Evolutionary conservation across 345 rosid genomes (phyloP), one percentile per base, ranked within the genome.

Genomic region (Iberis pinnata): DNA sequence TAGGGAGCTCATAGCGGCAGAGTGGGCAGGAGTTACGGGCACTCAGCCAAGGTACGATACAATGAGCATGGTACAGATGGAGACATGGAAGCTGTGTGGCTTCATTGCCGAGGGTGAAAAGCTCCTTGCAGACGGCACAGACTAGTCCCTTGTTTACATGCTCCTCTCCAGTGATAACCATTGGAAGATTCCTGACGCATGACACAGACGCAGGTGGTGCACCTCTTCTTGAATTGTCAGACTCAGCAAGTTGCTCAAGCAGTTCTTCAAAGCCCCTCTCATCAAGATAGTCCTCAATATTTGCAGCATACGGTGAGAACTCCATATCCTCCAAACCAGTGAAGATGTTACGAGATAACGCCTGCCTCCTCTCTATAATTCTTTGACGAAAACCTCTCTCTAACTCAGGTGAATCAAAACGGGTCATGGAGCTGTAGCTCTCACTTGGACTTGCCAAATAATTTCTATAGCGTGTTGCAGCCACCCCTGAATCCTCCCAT

Each of bases 91-190:
- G 96, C 66, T 82, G 78, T 53, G 64, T 80, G 20, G 71, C 87
- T 76, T 79, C 80, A 49, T 69, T 73, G 50, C 89, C 76, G 15
- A 68, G 41, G 14, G 62, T 18, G 61, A 79, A 75, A 60, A 76
- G 42, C 67, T 90, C 98, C 70, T 84, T 90, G 80, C 98, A 90
- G 56, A 90, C 73, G 10, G 98, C 95, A 75, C 98, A 90, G 37
- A 73, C 67, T 48, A 75, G 51, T 22, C 69, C 87, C 44, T 67
- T 59, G 41, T 71, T 83, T 40, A 63, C 63, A 61, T 76, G 78
- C 33, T 82, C 81, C 69, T 74, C 63, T 8, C 43, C 64, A 38
- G 79, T 56, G 60, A 63, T 67, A 40, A 82, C 63, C 18, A 35
- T 52, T 39, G 98, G 95, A 54, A 90, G 80, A 56, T 47, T 76